Base-by-base conservation (phyloP, 73 alveolate genomes). In the Urostyla sp. region DNA sequence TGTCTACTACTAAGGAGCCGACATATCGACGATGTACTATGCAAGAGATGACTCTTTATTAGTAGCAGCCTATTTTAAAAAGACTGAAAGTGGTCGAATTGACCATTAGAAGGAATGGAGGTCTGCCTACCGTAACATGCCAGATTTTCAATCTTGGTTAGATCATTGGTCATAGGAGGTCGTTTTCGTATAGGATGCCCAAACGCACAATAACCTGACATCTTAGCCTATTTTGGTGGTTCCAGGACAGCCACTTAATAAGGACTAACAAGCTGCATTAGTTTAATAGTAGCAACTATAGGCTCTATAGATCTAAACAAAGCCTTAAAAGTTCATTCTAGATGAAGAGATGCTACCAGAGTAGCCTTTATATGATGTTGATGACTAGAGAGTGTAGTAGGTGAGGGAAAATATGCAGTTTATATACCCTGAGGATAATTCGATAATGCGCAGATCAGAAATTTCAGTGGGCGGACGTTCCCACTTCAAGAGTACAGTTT, bases 101-200 rank as follows among this genome's bases (percentile, higher is more conserved):
- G 30, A 63, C 44, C 26, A 40, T 38, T 59, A 82, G 53, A 81
- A 78, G 57, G 72, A 75, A 21, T 94, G 98, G 97, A 79, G 77
- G 10, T 95, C 97, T 11, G 91, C 91, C 10, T 94, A 96, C 93
- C 78, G 90, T 54, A 95, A 90, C 20, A 50, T 94, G 87, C 98
- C 98, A 16, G 92, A 89, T 72, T 82, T 94, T 32, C 88, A 91
- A 26, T 80, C 84, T 78, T 94, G 95, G 94, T 84, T 85, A 48
- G 75, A 84, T 35, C 57, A 36, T 34, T 91, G 88, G 84, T 35
- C 86, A 18, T 72, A 74, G 8, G 89, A 85, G 30, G 50, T 32
- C 31, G 81, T 74, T 0, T 45, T 34, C 32, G 35, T 40, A 6
- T 26, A 44, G 24, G 44, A 26, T 30, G 37, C 20, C 30, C 40